These are phyloP conservation scores for Aristolochia contorta DNA, from an alignment of 164 flowering plant species.

Conservation along the genomic window DNA sequence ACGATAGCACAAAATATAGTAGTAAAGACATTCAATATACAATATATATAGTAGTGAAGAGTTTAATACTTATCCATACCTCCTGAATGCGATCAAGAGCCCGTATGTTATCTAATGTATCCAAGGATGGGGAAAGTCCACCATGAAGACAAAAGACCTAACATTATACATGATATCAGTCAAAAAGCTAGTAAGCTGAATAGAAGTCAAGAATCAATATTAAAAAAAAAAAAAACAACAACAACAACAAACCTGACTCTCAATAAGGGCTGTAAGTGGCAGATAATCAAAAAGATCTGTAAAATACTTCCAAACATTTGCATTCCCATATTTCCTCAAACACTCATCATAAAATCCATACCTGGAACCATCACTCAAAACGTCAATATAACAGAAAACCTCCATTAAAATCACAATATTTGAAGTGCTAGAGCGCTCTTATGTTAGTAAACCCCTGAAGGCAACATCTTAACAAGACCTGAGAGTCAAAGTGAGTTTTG, in stretches of 20 bases:
- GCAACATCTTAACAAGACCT: too few species aligned
- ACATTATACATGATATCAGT: not conserved
- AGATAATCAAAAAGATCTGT: conserved; percentile 46
- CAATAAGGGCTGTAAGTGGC: conserved; percentile 42
- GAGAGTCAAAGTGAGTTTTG: too few species aligned
- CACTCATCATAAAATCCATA: conserved; percentile 45
- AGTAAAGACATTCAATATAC: too few species aligned
- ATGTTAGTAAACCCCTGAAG: too few species aligned
- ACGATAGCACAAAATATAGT: too few species aligned
- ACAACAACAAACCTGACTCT: conserved; percentile 35
- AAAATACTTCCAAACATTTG: conserved; percentile 45
- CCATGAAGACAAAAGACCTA: conserved; percentile 46
- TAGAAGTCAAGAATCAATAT: not conserved
- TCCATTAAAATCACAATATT: too few species aligned
- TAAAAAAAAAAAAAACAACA: too few species aligned
- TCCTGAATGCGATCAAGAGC: conserved; percentile 41
- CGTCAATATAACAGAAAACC: not conserved
- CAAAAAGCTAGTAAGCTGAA: not conserved
- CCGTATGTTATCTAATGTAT: conserved; percentile 39
- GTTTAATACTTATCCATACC: conserved; percentile 9
- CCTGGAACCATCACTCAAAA: conserved; percentile 18
- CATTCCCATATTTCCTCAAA: conserved; percentile 47
- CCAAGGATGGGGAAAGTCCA: conserved; percentile 41
- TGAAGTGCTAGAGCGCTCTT: too few species aligned
- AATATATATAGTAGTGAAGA: too few species aligned